Evolutionary conservation across 352 stramenopile species (phyloP).

Genomic region (Phytophthora palmivora): DNA sequence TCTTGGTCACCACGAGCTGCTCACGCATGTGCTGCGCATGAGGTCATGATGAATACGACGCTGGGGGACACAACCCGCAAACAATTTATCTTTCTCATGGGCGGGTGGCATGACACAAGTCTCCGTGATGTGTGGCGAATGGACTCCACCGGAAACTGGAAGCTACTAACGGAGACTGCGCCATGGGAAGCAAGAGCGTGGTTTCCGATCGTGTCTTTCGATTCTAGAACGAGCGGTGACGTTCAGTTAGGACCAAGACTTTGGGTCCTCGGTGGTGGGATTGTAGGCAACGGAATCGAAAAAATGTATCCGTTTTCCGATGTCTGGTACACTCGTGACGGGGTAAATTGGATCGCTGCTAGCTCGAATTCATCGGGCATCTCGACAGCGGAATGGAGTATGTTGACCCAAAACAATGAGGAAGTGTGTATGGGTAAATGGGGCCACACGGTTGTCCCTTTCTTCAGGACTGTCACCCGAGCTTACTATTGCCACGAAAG

Average conservation of each 20-base stretch:
- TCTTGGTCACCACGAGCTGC: conserved; percentile 66
- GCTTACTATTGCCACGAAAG: conserved; percentile 66
- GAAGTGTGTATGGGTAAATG: conserved; percentile 77
- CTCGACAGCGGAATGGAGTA: conserved; percentile 82
- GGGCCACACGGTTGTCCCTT: conserved; percentile 69
- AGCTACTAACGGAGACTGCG: conserved; percentile 38
- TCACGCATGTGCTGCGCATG: conserved; percentile 64
- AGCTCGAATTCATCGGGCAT: conserved; percentile 74
- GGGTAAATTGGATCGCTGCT: conserved; percentile 53
- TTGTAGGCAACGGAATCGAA: conserved; percentile 72
- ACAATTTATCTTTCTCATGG: conserved; percentile 68
- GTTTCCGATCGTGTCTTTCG: conserved; percentile 79
- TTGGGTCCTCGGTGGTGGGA: conserved; percentile 79
- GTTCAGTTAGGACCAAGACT: conserved; percentile 65
- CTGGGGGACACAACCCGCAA: conserved; percentile 58
- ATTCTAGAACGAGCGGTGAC: conserved; percentile 70
- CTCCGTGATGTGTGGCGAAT: conserved; percentile 81
- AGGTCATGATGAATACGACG: conserved; percentile 57
- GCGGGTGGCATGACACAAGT: conserved; percentile 70
- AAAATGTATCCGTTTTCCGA: conserved; percentile 82
- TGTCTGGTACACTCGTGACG: conserved; percentile 77
- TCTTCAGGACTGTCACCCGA: conserved; percentile 52
- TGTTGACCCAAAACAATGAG: conserved; percentile 52
- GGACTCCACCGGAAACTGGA: conserved; percentile 53
- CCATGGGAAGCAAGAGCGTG: conserved; percentile 78